Evolutionary conservation across 2,329 filamentous ascomycete genomes (phyloP).

Genomic region (Cucurbitaria berberidis): DNA sequence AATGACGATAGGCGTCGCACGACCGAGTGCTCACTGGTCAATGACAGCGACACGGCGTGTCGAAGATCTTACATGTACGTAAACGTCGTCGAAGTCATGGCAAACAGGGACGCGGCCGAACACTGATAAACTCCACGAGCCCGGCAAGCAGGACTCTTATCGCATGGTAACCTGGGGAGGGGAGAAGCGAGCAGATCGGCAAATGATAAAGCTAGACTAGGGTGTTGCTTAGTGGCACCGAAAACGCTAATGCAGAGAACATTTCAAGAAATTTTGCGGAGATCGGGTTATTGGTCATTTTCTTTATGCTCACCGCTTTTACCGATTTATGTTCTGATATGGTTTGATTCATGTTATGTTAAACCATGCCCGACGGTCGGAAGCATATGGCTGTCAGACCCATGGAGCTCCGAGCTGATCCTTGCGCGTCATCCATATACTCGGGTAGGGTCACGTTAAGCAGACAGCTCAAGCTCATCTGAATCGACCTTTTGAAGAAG

Average conservation of each 20-base stretch:
- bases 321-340: background rate
- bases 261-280: background rate
- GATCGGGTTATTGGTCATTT: background rate
- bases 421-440: background rate
- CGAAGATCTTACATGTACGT: background rate
- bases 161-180: background rate
- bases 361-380: background rate
- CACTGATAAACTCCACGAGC: background rate
- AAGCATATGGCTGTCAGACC: background rate
- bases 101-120: background rate
- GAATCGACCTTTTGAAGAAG: background rate
- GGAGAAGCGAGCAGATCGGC: background rate
- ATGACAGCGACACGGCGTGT: background rate
- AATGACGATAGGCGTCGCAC: background rate
- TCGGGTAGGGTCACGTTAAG: no score
- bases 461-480: background rate
- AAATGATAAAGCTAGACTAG: background rate
- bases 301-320: background rate
- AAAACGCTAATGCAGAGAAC: background rate
- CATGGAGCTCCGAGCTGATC: background rate
- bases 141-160: background rate
- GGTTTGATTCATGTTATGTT: background rate
- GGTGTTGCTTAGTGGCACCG: background rate
- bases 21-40: background rate
- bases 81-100: background rate